These are phyloP conservation scores for Colletotrichum chlorophyti DNA, from an alignment of 2,329 filamentous ascomycete species.

Conservation along the genomic window DNA sequence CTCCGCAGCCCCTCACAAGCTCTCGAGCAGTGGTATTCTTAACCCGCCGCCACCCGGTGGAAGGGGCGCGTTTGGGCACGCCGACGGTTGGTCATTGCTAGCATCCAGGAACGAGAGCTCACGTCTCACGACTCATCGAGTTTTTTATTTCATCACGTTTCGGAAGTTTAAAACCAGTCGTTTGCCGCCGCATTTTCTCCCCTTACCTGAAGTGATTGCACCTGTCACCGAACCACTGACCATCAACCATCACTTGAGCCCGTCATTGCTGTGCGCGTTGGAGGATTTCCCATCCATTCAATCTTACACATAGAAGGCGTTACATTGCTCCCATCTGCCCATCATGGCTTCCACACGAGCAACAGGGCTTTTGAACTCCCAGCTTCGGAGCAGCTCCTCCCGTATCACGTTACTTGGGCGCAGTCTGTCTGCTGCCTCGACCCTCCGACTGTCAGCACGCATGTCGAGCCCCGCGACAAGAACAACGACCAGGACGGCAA, in stretches of 20 bases:
- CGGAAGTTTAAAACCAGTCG: slow-evolving; percentile 18
- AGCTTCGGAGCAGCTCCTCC: slow-evolving; percentile 23
- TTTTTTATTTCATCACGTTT: slow-evolving; percentile 3
- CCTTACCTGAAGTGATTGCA: background rate
- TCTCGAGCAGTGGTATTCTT: slow-evolving; percentile 16
- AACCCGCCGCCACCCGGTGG: slow-evolving; percentile 22
- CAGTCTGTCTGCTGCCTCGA: background rate
- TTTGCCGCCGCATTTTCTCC: background rate
- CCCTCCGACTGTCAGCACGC: slow-evolving; percentile 3
- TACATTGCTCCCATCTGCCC: background rate
- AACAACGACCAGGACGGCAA: slow-evolving; percentile 49
- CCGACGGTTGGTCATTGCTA: background rate
- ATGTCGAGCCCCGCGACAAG: slow-evolving; percentile 33
- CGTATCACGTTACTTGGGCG: slow-evolving; percentile 16
- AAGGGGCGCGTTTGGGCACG: background rate
- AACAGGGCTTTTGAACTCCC: slow-evolving; percentile 24
- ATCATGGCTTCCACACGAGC: slow-evolving; percentile 25
- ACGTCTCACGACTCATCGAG: slow-evolving; percentile 15
- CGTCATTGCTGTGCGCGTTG: background rate
- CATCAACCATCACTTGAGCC: background rate
- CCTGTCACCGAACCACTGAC: background rate
- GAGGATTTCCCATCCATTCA: background rate
- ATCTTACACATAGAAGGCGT: background rate
- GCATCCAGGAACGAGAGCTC: slow-evolving; percentile 6
- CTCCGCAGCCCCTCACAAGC: slow-evolving; percentile 23